phyloP scores from a whole-genome alignment of 768 basidiomycete genomes.

The Psilocybe azurescens region DNA sequence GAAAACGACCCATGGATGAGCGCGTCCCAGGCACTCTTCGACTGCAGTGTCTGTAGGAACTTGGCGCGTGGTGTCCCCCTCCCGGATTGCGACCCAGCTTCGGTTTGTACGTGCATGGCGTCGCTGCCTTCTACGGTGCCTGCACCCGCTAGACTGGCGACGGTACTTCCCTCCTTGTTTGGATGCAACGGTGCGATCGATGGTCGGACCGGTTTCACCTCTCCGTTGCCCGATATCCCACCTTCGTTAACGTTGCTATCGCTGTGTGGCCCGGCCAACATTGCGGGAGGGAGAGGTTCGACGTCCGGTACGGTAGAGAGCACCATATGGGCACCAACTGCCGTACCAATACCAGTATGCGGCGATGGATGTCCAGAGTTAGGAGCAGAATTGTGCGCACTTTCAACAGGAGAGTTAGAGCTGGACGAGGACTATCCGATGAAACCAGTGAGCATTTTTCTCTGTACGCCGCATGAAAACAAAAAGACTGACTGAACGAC shows the following conservation, averaged over 20 bases:
- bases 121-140: background rate
- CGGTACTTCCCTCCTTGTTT: constrained; percentile 4
- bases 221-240: background rate
- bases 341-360: constrained; percentile 7
- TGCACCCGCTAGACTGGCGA: background rate
- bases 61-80: constrained; percentile 45
- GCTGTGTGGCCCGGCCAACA: constrained; percentile 6
- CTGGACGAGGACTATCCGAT: constrained; percentile 16
- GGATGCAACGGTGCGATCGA: constrained; percentile 19
- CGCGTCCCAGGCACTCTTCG: constrained; percentile 71
- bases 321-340: background rate
- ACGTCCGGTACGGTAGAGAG: constrained; percentile 25
- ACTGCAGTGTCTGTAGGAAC: constrained; percentile 62
- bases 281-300: constrained; percentile 28
- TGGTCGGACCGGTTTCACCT: constrained; percentile 6
- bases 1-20: constrained; percentile 71
- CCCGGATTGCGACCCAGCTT: constrained; percentile 14
- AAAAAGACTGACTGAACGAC: constrained; percentile 35
- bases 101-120: constrained; percentile 9
- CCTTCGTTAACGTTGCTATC: background rate
- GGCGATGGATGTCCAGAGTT: constrained; percentile 25
- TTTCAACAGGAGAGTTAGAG: constrained; percentile 21
- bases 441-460: constrained; percentile 6
- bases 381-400: constrained; percentile 10
- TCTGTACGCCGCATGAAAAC: background rate